These are phyloP conservation scores for Cadophora gregata DNA, from an alignment of 2,329 filamentous ascomycete species.

Conservation along the genomic window DNA sequence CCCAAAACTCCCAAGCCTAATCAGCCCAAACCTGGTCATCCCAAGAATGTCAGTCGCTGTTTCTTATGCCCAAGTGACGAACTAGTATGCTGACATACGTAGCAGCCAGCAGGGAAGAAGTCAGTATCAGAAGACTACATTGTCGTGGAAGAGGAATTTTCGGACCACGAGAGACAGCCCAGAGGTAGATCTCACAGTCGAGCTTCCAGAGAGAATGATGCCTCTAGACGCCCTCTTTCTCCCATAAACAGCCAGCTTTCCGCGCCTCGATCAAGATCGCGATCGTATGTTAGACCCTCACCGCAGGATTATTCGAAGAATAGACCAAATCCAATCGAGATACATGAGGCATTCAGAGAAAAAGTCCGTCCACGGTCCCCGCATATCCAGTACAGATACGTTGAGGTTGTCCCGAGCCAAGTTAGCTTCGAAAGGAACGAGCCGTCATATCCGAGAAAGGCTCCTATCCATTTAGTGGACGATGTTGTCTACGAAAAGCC, in stretches of 20 bases:
- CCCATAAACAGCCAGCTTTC: constrained; percentile 1
- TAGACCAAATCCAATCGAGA: neutral
- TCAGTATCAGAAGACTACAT: constrained; percentile 24
- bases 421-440: constrained; percentile 8
- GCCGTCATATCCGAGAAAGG: constrained; percentile 8
- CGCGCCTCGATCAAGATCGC: neutral
- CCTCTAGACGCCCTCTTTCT: neutral
- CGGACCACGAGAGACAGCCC: constrained; percentile 18
- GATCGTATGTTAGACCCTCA: neutral
- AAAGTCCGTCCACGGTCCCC: constrained; percentile 20
- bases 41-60: constrained; percentile 19
- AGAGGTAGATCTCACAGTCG: constrained; percentile 21
- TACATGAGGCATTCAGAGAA: constrained; percentile 15
- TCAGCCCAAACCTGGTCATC: neutral
- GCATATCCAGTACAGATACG: constrained; percentile 23
- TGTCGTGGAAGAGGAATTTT: constrained; percentile 28
- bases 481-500: constrained; percentile 7
- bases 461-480: neutral
- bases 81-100: neutral
- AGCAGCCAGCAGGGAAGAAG: neutral
- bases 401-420: constrained; percentile 12
- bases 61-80: neutral
- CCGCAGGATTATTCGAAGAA: constrained; percentile 6
- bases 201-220: neutral
- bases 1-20: constrained; percentile 13